phyloP scores from a whole-genome alignment of 768 basidiomycete genomes.

The Megacollybia marginata region DNA sequence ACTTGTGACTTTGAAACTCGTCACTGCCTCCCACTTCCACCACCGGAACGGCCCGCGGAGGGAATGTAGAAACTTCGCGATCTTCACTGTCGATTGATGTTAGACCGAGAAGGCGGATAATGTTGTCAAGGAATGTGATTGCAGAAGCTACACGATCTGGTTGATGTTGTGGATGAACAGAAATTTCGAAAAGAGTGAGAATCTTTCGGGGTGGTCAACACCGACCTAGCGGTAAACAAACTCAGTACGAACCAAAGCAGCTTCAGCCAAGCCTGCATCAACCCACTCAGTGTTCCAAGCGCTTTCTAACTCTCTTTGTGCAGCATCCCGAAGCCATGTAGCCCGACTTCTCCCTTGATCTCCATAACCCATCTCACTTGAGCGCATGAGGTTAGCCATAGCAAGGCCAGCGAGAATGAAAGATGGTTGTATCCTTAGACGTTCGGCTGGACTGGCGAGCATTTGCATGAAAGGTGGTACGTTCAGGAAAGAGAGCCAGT shows the following conservation, averaged over 20 bases:
- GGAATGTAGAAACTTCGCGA: conserved; percentile 44
- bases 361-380: conserved; percentile 58
- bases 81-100: conserved; percentile 55
- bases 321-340: conserved; percentile 46
- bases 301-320: conserved; percentile 44
- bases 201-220: conserved; percentile 35
- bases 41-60: conserved; percentile 42
- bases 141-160: conserved; percentile 47
- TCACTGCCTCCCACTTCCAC: conserved; percentile 22
- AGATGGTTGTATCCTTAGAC: conserved; percentile 58
- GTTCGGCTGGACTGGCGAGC: conserved; percentile 44
- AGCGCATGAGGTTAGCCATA: conserved; percentile 64
- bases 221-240: neutral
- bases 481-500: conserved; percentile 67
- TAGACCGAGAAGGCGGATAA: conserved; percentile 50
- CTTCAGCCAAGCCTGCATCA: conserved; percentile 63
- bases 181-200: conserved; percentile 71
- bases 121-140: conserved; percentile 53
- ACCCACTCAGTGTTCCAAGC: conserved; percentile 46
- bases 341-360: conserved; percentile 48
- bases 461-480: conserved; percentile 43
- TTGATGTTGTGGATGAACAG: conserved; percentile 60
- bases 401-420: conserved; percentile 65
- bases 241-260: conserved; percentile 48
- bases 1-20: conserved; percentile 19